A percentile compares a stretch with the other conserved stretches of the same genome.
Evolutionary conservation across 192 early-diverging fungal species (phyloP).

Genomic region (Backusella psychrophila): DNA sequence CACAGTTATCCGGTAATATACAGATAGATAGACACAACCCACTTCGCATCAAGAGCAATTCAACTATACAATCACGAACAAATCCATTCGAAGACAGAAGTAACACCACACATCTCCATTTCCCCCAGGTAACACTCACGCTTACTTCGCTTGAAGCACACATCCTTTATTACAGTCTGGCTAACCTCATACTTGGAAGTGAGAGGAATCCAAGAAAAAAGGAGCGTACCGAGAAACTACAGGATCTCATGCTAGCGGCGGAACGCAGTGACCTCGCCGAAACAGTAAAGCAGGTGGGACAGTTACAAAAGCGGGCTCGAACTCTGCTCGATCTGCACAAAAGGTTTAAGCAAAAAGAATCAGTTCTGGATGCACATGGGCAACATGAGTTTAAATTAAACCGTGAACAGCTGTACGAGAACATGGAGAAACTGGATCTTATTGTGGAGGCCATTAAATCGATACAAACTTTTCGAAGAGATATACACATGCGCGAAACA

Average conservation of each 20-base stretch:
- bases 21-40: slow-evolving; percentile 64
- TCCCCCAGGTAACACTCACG: slow-evolving; percentile 67
- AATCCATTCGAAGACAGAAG: slow-evolving; percentile 49
- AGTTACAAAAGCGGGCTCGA: slow-evolving; percentile 55
- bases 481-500: slow-evolving; percentile 52
- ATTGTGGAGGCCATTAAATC: slow-evolving; percentile 64
- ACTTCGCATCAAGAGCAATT: slow-evolving; percentile 53
- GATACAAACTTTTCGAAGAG: slow-evolving; percentile 46
- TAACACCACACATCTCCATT: slow-evolving; percentile 61
- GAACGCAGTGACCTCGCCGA: slow-evolving; percentile 69
- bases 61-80: neutral
- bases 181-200: slow-evolving; percentile 10
- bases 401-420: slow-evolving; percentile 13
- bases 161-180: slow-evolving; percentile 82
- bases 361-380: neutral
- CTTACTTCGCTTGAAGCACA: slow-evolving; percentile 74
- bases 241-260: slow-evolving; percentile 70
- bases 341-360: slow-evolving; percentile 1
- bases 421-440: slow-evolving; percentile 59
- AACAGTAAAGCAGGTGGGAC: slow-evolving; percentile 44
- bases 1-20: slow-evolving; percentile 47
- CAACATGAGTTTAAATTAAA: slow-evolving; percentile 16
- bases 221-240: slow-evolving; percentile 56
- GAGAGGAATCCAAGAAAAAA: neutral
- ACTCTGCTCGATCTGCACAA: slow-evolving; percentile 31